Percentiles rank a stretch among this genome's conserved stretches.
These are phyloP conservation scores for Caryopteris hybrid DNA, from an alignment of 305 asterid genomes.

Conservation along the genomic window DNA sequence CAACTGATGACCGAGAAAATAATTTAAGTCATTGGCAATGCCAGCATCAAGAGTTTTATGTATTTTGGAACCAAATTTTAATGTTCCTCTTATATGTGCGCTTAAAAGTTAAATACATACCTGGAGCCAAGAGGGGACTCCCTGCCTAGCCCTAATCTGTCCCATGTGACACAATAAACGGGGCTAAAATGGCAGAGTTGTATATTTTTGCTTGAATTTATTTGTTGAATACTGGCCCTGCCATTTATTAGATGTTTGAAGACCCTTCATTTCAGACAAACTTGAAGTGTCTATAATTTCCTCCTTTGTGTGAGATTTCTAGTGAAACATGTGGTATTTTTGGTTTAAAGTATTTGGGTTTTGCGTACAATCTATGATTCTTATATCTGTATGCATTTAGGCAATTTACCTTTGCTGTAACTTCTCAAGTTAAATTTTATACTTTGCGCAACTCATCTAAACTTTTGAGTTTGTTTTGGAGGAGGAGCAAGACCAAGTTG, in stretches of 20 bases:
- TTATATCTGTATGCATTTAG: too few species aligned
- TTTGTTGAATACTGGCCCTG: conserved; percentile 20
- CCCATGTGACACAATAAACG: conserved; percentile 41
- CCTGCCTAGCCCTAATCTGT: conserved; percentile 32
- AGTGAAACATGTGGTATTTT: too few species aligned
- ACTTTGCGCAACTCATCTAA: too few species aligned
- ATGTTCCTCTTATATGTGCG: conserved; percentile 23
- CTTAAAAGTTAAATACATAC: conserved; percentile 28
- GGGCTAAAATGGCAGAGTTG: conserved; percentile 37
- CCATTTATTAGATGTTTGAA: background rate
- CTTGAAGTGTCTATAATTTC: background rate
- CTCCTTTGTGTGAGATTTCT: too few species aligned
- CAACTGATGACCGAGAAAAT: conserved; percentile 57
- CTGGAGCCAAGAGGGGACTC: conserved; percentile 33
- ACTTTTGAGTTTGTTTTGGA: too few species aligned
- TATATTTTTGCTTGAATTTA: conserved; percentile 43
- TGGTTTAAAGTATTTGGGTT: too few species aligned
- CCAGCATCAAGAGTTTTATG: conserved; percentile 36
- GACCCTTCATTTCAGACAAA: background rate
- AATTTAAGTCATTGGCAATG: conserved; percentile 48
- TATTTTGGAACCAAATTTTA: conserved; percentile 25
- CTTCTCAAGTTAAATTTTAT: too few species aligned
- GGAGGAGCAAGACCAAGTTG: too few species aligned
- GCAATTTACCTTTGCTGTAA: too few species aligned
- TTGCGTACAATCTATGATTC: too few species aligned